phyloP scores from a whole-genome alignment of 2,329 filamentous ascomycete genomes.

The Catunica adiposa region DNA sequence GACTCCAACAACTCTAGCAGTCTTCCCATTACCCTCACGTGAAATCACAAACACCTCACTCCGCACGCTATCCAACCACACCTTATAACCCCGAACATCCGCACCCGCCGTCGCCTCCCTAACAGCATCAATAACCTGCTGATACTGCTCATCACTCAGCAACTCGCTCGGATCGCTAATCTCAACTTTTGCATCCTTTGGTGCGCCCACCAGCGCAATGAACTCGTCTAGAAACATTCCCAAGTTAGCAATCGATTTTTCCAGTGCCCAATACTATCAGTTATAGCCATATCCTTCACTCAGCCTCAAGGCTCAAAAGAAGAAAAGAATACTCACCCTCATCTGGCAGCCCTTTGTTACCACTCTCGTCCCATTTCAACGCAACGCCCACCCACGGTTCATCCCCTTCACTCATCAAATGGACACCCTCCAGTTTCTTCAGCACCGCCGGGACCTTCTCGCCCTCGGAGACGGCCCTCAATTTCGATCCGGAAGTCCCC shows the following conservation, averaged over 20 bases:
- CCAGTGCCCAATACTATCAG: no score
- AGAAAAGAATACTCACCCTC: conserved; percentile 36
- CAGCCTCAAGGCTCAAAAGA: conserved; percentile 1
- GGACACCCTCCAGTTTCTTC: conserved; percentile 30
- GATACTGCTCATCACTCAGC: conserved; percentile 57
- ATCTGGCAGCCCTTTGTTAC: conserved; percentile 36
- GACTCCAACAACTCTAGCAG: conserved; percentile 52
- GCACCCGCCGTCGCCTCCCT: conserved; percentile 43
- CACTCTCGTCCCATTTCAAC: conserved; percentile 40
- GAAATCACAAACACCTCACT: conserved; percentile 69
- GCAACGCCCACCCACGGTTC: conserved; percentile 69
- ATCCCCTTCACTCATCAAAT: conserved; percentile 59
- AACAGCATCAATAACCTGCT: conserved; percentile 50
- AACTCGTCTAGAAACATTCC: conserved; percentile 44
- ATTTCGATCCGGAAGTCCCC: conserved; percentile 18
- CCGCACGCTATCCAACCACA: conserved; percentile 37
- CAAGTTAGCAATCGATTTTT: background rate
- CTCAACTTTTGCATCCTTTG: conserved; percentile 39
- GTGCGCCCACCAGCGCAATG: conserved; percentile 42
- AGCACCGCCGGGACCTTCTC: conserved; percentile 45
- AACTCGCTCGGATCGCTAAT: conserved; percentile 55
- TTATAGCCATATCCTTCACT: background rate
- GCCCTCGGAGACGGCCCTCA: conserved; percentile 37
- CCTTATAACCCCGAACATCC: conserved; percentile 59
- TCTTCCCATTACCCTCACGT: conserved; percentile 37